Evolutionary conservation across 805 yeast species (phyloP).

Genomic region (Candida patagonica): DNA sequence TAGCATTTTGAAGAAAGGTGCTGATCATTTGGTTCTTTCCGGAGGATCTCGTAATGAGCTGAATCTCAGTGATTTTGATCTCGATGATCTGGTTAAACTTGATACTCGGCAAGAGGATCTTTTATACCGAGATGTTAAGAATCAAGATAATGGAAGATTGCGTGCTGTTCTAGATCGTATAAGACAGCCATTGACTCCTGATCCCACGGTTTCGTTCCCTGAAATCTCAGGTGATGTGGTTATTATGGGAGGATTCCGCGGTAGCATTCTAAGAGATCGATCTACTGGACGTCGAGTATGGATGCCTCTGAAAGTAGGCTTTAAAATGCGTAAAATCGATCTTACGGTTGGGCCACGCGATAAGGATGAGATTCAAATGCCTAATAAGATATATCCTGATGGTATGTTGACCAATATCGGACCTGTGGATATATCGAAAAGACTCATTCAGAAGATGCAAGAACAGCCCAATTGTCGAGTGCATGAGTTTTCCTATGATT

Average conservation of each 20-base stretch:
- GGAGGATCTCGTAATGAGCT: not conserved
- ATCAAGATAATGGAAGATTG: slow-evolving; percentile 56
- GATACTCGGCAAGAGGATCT: slow-evolving; percentile 56
- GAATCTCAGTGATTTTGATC: not conserved
- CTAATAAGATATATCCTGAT: slow-evolving; percentile 55
- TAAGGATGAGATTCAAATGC: slow-evolving; percentile 52
- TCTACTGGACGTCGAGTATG: slow-evolving; percentile 61
- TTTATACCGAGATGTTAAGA: slow-evolving; percentile 40
- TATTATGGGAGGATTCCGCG: slow-evolving; percentile 82
- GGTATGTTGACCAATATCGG: slow-evolving; percentile 78
- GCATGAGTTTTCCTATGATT: slow-evolving; percentile 82
- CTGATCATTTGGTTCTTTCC: no score
- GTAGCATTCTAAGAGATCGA: slow-evolving; percentile 62
- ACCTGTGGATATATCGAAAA: slow-evolving; percentile 70
- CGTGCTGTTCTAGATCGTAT: slow-evolving; percentile 62
- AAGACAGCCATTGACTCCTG: slow-evolving; percentile 35
- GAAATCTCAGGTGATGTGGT: slow-evolving; percentile 70
- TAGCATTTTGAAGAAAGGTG: no score
- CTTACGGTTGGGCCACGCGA: slow-evolving; percentile 62
- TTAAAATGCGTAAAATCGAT: slow-evolving; percentile 61
- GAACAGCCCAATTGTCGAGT: slow-evolving; percentile 45
- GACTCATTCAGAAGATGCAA: slow-evolving; percentile 44
- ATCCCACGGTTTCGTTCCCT: slow-evolving; percentile 22
- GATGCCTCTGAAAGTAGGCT: slow-evolving; percentile 81
- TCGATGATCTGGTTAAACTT: slow-evolving; percentile 34